A percentile compares a stretch with the other conserved stretches of the same genome.
Conservation (phyloP, 2,329 filamentous ascomycete genomes). For the Fusarium torreyae region DNA sequence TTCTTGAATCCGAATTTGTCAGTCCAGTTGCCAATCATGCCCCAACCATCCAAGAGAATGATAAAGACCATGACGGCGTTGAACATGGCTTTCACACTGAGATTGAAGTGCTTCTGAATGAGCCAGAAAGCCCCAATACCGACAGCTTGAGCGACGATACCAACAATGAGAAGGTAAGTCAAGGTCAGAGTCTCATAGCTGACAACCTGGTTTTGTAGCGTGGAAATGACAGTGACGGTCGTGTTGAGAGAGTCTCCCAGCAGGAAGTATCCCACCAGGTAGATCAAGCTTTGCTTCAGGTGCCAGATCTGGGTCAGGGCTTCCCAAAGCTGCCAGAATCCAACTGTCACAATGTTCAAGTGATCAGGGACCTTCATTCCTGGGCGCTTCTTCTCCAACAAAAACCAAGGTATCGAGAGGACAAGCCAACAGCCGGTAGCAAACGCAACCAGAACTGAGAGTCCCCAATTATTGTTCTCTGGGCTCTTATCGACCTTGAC, state of each 20-base stretch:
- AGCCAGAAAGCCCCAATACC: slow-evolving; percentile 75
- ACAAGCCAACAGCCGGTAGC: slow-evolving; percentile 75
- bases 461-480: slow-evolving; percentile 76
- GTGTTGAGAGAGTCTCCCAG: slow-evolving; percentile 80
- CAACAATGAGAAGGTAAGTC: slow-evolving; percentile 77
- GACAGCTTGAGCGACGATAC: slow-evolving; percentile 73
- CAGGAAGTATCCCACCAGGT: slow-evolving; percentile 77
- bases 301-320: slow-evolving; percentile 74
- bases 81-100: slow-evolving; percentile 79
- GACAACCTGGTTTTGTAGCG: slow-evolving; percentile 76
- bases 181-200: slow-evolving; percentile 75
- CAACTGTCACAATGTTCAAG: slow-evolving; percentile 68
- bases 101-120: slow-evolving; percentile 70
- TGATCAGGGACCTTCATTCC: slow-evolving; percentile 62
- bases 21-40: slow-evolving; percentile 64
- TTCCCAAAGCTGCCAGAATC: slow-evolving; percentile 73
- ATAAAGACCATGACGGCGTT: slow-evolving; percentile 74
- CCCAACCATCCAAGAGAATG: slow-evolving; percentile 69
- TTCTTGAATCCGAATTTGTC: slow-evolving; percentile 62
- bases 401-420: slow-evolving; percentile 76
- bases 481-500: slow-evolving; percentile 71
- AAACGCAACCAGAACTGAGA: slow-evolving; percentile 76
- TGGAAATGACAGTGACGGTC: slow-evolving; percentile 77
- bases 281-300: slow-evolving; percentile 75
- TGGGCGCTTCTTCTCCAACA: slow-evolving; percentile 74